Evolutionary conservation across 768 basidiomycete genomes (phyloP), one percentile per base, ranked within the genome.

Genomic region (Astraeus odoratus): DNA sequence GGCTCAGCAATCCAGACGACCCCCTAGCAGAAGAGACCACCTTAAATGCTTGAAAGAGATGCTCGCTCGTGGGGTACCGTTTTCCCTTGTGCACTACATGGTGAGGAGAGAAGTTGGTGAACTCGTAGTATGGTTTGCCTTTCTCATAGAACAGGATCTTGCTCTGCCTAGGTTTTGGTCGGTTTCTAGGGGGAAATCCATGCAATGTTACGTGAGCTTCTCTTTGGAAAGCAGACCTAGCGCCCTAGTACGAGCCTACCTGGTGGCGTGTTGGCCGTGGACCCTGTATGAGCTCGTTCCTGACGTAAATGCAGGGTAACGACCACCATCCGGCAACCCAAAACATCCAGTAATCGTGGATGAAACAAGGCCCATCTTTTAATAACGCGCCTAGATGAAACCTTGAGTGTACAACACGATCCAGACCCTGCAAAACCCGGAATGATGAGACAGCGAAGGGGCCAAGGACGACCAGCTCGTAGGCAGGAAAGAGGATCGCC

Each of bases 31-130:
- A 20, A 13, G 13, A 8, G n/a, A 36, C 43, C 19, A 77, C 81
- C 61, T 84, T 86, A 68, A 83, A 80, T 0, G 84, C 82, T 54
- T 86, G 83, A 53, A 84, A 86, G 16, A 86, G 73, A 60, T 86
- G 85, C 54, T 86, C 85, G 58, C 81, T 82, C 6, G 84, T 87
- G 0, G 82, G 81, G 51, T 86, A 87, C 33, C 65, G 66, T 55
- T 78, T 80, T 16, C 77, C 77, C 19, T 77, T 70, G 52, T 83
- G 81, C 15, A 72, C 56, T 7, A 87, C 79, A n/a, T 77, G 70
- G 60, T 85, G 81, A 0, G 76, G 59, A 1, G 85, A 85, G 55
- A 84, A 85, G 53, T 85, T 85, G 6, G 83, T 83, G 53, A 85
- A 83, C 15, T 78, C 81, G 53, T 84, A 83, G 49, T 81, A 69